Evolutionary conservation across 805 yeast genomes (phyloP).

Genomic region (Pichia scutulata): DNA sequence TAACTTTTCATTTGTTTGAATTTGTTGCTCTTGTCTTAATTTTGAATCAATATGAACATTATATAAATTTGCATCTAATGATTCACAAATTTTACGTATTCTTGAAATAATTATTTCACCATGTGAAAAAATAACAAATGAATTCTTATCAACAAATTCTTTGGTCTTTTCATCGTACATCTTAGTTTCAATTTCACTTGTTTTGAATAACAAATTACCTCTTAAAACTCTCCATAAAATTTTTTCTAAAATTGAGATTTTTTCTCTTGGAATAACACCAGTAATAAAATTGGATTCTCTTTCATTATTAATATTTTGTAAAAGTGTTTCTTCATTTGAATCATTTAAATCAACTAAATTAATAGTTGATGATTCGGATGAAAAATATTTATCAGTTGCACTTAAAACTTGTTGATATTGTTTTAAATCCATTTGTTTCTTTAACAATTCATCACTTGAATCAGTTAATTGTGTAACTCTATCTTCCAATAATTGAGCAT

Average conservation of each 20-base stretch:
- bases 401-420: conserved; percentile 63
- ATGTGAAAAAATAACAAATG: conserved; percentile 86
- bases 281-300: conserved; percentile 49
- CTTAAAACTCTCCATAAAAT: conserved; percentile 89
- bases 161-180: conserved; percentile 55
- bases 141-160: conserved; percentile 58
- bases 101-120: conserved; percentile 68
- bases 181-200: conserved; percentile 63
- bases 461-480: conserved; percentile 65
- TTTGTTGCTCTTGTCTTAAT: conserved; percentile 32
- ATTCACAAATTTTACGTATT: conserved; percentile 77
- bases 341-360: conserved; percentile 25
- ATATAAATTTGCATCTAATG: conserved; percentile 77
- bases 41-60: conserved; percentile 42
- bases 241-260: conserved; percentile 64
- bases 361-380: conserved; percentile 13
- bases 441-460: conserved; percentile 56
- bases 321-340: conserved; percentile 25
- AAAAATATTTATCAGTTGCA: conserved; percentile 43
- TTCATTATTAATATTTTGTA: conserved; percentile 32
- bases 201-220: conserved; percentile 79
- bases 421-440: conserved; percentile 54
- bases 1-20: conserved; percentile 41
- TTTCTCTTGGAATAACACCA: conserved; percentile 74
- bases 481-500: conserved; percentile 61